Conservation (phyloP, 495 filamentous ascomycete genomes). For the Penicillium goetzii region DNA sequence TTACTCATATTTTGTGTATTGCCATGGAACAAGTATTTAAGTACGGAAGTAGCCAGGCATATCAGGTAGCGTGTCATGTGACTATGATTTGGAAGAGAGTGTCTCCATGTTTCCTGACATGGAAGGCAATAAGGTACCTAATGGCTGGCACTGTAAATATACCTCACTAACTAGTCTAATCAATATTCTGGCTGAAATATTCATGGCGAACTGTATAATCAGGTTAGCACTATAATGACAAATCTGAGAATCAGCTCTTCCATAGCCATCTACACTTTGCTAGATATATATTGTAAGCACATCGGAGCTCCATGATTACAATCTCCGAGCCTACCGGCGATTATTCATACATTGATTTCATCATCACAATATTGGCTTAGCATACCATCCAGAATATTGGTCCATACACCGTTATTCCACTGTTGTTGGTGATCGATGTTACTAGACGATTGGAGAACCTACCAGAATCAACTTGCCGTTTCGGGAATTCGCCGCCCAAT, state of each 20-base stretch:
- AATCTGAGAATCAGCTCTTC: not conserved
- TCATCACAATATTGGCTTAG: not conserved
- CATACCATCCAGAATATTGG: not conserved
- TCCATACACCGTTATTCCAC: not conserved
- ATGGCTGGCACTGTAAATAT: not conserved
- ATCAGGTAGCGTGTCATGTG: no score
- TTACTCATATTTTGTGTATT: no score
- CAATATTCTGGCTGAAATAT: not conserved
- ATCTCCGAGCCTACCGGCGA: not conserved
- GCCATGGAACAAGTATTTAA: no score
- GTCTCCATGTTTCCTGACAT: no score
- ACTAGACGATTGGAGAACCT: constrained; percentile 7
- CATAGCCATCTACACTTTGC: not conserved
- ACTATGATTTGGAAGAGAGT: no score
- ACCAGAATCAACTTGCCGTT: constrained; percentile 8
- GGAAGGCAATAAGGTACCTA: no score
- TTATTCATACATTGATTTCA: not conserved
- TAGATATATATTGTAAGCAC: not conserved
- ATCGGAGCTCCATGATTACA: not conserved
- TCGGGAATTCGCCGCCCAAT: constrained; percentile 9
- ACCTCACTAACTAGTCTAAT: not conserved
- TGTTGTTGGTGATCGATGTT: not conserved
- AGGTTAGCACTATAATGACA: not conserved
- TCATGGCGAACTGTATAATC: not conserved
- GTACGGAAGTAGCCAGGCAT: no score